Percentiles rank a stretch among this genome's conserved stretches.
Evolutionary conservation across 192 early-diverging fungal genomes (phyloP).

Genomic region (Coemansia sp.): DNA sequence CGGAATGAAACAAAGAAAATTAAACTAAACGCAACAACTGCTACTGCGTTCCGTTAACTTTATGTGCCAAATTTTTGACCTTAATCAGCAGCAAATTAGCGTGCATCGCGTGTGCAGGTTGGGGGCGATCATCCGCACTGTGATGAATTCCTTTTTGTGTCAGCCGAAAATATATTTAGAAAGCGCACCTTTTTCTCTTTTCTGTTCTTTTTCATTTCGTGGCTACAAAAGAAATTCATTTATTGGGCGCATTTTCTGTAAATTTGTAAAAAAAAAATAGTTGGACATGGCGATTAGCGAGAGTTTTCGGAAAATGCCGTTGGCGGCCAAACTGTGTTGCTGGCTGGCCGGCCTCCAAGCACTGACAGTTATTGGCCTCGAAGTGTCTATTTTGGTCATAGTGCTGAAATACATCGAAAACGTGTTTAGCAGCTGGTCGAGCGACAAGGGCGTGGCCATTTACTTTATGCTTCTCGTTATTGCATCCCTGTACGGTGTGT

Average conservation of each 20-base stretch:
- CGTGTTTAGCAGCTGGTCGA: conserved; percentile 49
- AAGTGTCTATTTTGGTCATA: conserved; percentile 40
- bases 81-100: background rate
- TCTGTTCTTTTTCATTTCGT: conserved; percentile 12
- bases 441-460: conserved; percentile 54
- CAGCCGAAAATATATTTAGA: background rate
- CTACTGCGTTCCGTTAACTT: too few species aligned
- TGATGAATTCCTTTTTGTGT: background rate
- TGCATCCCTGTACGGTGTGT: conserved; percentile 40
- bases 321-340: conserved; percentile 36
- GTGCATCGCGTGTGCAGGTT: background rate
- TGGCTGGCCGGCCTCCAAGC: conserved; percentile 42
- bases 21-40: too few species aligned
- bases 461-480: conserved; percentile 53
- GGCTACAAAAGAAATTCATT: background rate
- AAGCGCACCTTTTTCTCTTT: background rate
- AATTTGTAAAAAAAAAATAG: background rate
- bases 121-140: background rate
- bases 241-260: background rate
- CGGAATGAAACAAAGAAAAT: background rate
- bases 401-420: conserved; percentile 45
- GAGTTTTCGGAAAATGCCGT: conserved; percentile 51
- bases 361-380: conserved; percentile 34
- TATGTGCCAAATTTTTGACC: background rate
- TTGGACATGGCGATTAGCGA: conserved; percentile 50